Evolutionary conservation across 2,329 filamentous ascomycete species (phyloP).

Genomic region (Orbilia oligospora): DNA sequence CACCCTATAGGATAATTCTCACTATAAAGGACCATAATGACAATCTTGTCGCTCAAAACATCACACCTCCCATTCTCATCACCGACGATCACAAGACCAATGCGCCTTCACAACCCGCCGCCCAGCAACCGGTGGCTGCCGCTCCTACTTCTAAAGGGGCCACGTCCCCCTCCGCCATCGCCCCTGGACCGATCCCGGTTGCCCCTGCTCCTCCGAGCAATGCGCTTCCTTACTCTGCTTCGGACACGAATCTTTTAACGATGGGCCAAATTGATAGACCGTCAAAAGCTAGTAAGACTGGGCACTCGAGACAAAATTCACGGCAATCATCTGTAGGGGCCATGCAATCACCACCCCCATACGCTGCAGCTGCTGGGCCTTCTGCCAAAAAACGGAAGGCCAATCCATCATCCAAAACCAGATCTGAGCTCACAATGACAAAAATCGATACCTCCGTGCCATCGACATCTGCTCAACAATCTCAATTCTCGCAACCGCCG

Average conservation of each 20-base stretch:
- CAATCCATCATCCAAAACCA: conserved; percentile 78
- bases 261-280: conserved; percentile 67
- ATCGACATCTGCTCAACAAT: conserved; percentile 66
- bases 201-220: conserved; percentile 38
- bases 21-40: conserved; percentile 87
- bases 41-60: conserved; percentile 83
- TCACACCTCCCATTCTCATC: conserved; percentile 92
- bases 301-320: conserved; percentile 63
- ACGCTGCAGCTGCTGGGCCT: conserved; percentile 77
- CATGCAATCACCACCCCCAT: conserved; percentile 50
- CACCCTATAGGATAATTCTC: conserved; percentile 79
- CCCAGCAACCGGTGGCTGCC: conserved; percentile 62
- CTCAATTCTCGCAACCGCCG: conserved; percentile 70
- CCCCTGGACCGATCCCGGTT: conserved; percentile 44
- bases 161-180: conserved; percentile 43
- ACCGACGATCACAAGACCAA: conserved; percentile 95
- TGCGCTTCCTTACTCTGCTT: conserved; percentile 53
- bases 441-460: conserved; percentile 75
- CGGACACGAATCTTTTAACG: conserved; percentile 53
- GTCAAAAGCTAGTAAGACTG: conserved; percentile 47
- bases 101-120: conserved; percentile 65
- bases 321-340: conserved; percentile 62
- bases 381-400: conserved; percentile 86
- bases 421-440: conserved; percentile 84
- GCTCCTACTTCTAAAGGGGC: conserved; percentile 31